Evolutionary conservation across 2,329 filamentous ascomycete genomes (phyloP), one percentile per base, ranked within the genome.

Genomic region (Akanthomyces dipterigenus): DNA sequence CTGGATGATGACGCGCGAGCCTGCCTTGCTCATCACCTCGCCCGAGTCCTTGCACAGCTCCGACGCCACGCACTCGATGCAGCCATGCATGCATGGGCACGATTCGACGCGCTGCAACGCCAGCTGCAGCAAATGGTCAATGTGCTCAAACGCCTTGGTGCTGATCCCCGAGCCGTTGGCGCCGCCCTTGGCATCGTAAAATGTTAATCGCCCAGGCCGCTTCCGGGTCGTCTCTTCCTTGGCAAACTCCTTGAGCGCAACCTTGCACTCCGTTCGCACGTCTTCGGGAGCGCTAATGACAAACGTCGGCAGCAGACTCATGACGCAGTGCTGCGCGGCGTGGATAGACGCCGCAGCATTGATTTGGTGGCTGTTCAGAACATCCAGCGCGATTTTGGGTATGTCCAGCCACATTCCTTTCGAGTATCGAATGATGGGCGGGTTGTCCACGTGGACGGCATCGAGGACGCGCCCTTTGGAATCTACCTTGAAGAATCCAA

Each of bases 401-500:
- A 99, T 86, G 71, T 98, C 93, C 16, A 98, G 83, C 95, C 95
- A 99, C 86, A 97, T 90, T 43, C 93, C 95, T 71, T 95, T 96
- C 68, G 86, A 90, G 70, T 88, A 83, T 3, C 92, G 85, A 55
- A 95, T 85, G 56, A 98, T 91, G 0, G 95, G 92, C 3, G 93
- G 93, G 67, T 96, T 96, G 72, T 97, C 91, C 24, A 98, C 92
- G 63, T 93, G 85, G 0, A 98, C 88, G 2, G 93, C 93, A 71
- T 99, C 95, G 16, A 98, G 83, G 62, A 98, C 90, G 2, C 91
- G 86, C 1, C 89, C 85, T 66, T 86, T 88, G 70, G 88, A 89
- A 74, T 98, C 93, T n/a, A 97, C 79, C 72, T 98, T 98, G 82
- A 97, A 98, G 78, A 95, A 99, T 2, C 95, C 95, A 72, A 96